phyloP scores from a whole-genome alignment of 441 rosid genomes.

The Pelargonium australe region DNA sequence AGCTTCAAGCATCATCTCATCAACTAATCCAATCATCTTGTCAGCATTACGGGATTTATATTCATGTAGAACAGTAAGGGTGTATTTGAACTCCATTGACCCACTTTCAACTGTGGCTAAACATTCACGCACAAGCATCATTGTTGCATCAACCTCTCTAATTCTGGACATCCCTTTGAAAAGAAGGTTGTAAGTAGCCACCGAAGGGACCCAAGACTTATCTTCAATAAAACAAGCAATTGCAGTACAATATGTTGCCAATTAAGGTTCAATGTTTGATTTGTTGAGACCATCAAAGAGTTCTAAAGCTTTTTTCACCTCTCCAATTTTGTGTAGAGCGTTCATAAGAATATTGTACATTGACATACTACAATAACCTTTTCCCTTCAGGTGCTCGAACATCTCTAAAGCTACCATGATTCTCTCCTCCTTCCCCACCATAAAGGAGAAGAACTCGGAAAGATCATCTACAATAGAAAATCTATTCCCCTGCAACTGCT shows the following conservation, averaged over 20 bases:
- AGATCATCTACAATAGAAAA: conserved; percentile 51
- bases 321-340: conserved; percentile 44
- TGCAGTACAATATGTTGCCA: conserved; percentile 49
- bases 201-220: conserved; percentile 56
- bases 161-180: conserved; percentile 62
- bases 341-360: conserved; percentile 63
- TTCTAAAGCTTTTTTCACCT: conserved; percentile 49
- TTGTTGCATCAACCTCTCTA: conserved; percentile 76
- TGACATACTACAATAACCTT: conserved; percentile 50
- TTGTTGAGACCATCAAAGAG: conserved; percentile 51
- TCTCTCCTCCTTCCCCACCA: conserved; percentile 44
- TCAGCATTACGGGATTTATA: conserved; percentile 48
- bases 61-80: conserved; percentile 45
- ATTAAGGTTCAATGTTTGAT: conserved; percentile 42
- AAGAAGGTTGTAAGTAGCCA: conserved; percentile 60
- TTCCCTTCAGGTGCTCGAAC: conserved; percentile 47
- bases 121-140: conserved; percentile 83
- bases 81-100: conserved; percentile 72
- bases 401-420: conserved; percentile 47
- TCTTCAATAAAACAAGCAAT: conserved; percentile 43
- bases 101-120: conserved; percentile 59
- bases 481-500: conserved; percentile 45
- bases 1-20: conserved; percentile 75
- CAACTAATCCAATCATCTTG: conserved; percentile 58
- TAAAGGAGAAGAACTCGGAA: conserved; percentile 46